These are phyloP conservation scores for Brassica cretica DNA, from an alignment of 345 rosid species.

Conservation along the genomic window DNA sequence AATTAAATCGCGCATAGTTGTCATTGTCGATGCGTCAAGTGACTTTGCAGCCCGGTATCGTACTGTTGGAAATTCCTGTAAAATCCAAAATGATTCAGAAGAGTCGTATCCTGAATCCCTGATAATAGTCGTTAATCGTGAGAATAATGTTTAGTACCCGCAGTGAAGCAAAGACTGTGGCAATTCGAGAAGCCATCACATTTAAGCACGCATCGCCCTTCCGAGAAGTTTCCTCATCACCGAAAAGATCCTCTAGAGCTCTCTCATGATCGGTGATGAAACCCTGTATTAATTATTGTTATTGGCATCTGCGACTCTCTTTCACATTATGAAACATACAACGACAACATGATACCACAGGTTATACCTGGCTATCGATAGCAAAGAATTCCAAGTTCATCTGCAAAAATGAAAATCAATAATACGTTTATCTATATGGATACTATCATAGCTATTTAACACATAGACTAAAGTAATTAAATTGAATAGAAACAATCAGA, in stretches of 20 bases:
- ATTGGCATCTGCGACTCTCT: conserved; percentile 1
- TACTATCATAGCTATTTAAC: background rate
- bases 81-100: conserved; percentile 26
- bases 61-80: conserved; percentile 91
- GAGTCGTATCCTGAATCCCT: conserved; percentile 1
- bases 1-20: conserved; percentile 84
- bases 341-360: background rate
- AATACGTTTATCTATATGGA: conserved; percentile 12
- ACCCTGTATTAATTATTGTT: conserved; percentile 49
- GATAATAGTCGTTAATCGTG: conserved; percentile 18
- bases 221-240: conserved; percentile 76
- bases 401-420: conserved; percentile 53
- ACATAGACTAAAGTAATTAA: background rate
- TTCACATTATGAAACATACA: conserved; percentile 21
- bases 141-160: conserved; percentile 60
- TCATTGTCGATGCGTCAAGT: conserved; percentile 93
- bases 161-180: conserved; percentile 96
- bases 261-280: conserved; percentile 88
- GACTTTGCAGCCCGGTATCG: conserved; percentile 95
- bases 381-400: conserved; percentile 99
- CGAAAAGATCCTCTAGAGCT: conserved; percentile 87
- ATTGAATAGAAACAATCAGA: conserved; percentile 2
- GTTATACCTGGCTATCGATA: conserved; percentile 86
- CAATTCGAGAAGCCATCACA: conserved; percentile 89
- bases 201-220: conserved; percentile 84